A percentile compares a stretch with the other conserved stretches of the same genome.
phyloP scores from a whole-genome alignment of 768 basidiomycete species.

The Arthromyces matolae region DNA sequence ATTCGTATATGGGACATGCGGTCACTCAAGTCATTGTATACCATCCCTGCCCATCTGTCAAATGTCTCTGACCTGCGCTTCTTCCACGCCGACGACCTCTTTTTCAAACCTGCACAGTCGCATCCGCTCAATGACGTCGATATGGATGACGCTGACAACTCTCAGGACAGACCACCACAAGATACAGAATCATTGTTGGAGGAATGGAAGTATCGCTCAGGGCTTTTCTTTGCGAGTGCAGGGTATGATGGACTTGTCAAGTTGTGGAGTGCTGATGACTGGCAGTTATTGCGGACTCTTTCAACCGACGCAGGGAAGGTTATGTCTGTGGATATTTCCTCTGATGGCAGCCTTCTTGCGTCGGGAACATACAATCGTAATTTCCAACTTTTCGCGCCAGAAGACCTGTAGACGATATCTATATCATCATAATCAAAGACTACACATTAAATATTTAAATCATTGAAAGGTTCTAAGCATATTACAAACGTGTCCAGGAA shows the following conservation, averaged over 20 bases:
- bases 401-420: conserved; percentile 39
- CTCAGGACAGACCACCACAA: conserved; percentile 34
- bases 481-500: conserved; percentile 28
- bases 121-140: conserved; percentile 37
- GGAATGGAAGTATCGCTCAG: conserved; percentile 80
- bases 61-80: conserved; percentile 95
- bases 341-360: conserved; percentile 79
- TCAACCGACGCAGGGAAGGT: conserved; percentile 97
- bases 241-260: conserved; percentile 96
- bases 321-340: conserved; percentile 92
- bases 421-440: conserved; percentile 13
- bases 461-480: conserved; percentile 20
- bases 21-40: conserved; percentile 87
- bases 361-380: conserved; percentile 92
- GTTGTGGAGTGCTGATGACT: conserved; percentile 97
- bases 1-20: conserved; percentile 99
- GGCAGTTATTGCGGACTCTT: conserved; percentile 86
- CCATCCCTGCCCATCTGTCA: conserved; percentile 92
- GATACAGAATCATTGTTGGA: conserved; percentile 42
- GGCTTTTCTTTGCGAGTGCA: conserved; percentile 87
- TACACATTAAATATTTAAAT: conserved; percentile 11
- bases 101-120: conserved; percentile 36
- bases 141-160: conserved; percentile 46
- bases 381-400: conserved; percentile 89
- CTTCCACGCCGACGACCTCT: conserved; percentile 67